Conservation (phyloP, 805 yeast genomes). For the Teunomyces barrocoloradensis region DNA sequence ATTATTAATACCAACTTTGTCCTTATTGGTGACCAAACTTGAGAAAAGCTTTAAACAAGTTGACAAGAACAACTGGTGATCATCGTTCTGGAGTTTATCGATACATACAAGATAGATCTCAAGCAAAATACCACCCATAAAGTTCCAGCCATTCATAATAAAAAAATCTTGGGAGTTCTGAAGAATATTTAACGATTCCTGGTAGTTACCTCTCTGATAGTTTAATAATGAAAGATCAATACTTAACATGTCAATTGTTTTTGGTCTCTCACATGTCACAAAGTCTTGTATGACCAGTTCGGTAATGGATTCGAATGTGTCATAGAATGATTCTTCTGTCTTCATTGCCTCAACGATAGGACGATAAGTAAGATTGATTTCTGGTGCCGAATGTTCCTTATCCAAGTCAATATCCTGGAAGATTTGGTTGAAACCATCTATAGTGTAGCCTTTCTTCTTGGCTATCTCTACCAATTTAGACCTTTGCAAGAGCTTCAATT, state of each 20-base stretch:
- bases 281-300: slow-evolving; percentile 54
- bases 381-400: not conserved
- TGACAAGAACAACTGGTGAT: slow-evolving; percentile 27
- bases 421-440: slow-evolving; percentile 17
- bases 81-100: slow-evolving; percentile 32
- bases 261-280: slow-evolving; percentile 49
- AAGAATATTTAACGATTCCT: slow-evolving; percentile 60
- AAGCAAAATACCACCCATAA: slow-evolving; percentile 63
- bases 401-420: slow-evolving; percentile 16
- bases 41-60: slow-evolving; percentile 44
- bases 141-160: slow-evolving; percentile 69
- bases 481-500: slow-evolving; percentile 47
- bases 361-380: slow-evolving; percentile 11
- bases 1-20: slow-evolving; percentile 25
- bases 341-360: slow-evolving; percentile 14
- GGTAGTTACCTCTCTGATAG: slow-evolving; percentile 54
- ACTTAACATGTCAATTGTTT: slow-evolving; percentile 70
- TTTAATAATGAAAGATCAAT: slow-evolving; percentile 76
- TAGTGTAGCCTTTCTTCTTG: slow-evolving; percentile 15
- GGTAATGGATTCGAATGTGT: slow-evolving; percentile 50
- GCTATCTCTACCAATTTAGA: slow-evolving; percentile 35
- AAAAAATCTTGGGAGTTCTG: slow-evolving; percentile 69
- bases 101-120: slow-evolving; percentile 70
- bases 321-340: slow-evolving; percentile 19
- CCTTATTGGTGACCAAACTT: slow-evolving; percentile 18